A percentile compares a stretch with the other conserved stretches of the same genome.
phyloP scores from a whole-genome alignment of 805 yeast species.

The Starmerella etchellsii region DNA sequence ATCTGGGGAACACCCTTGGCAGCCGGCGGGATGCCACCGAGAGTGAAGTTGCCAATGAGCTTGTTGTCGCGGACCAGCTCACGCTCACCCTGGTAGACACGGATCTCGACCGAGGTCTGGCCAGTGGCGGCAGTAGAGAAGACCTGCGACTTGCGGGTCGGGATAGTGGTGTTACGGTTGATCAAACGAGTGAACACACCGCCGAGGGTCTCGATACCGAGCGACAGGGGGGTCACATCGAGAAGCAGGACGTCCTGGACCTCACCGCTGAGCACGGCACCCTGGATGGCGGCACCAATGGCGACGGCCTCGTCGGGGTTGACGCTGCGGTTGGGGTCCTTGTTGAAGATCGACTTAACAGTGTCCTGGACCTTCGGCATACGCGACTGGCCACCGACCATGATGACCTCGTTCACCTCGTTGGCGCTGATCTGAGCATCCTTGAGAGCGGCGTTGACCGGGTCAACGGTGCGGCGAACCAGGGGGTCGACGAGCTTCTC shows the following conservation, averaged over 20 bases:
- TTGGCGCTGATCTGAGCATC: slow-evolving; percentile 59
- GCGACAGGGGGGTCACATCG: slow-evolving; percentile 79
- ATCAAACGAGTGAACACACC: slow-evolving; percentile 91
- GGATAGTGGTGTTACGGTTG: slow-evolving; percentile 89
- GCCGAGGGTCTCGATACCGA: slow-evolving; percentile 96
- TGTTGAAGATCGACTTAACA: slow-evolving; percentile 64
- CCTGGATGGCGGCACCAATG: slow-evolving; percentile 96
- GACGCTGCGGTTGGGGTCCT: slow-evolving; percentile 78
- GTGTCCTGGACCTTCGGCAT: slow-evolving; percentile 79
- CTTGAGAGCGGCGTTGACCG: slow-evolving; percentile 69
- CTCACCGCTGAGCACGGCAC: slow-evolving; percentile 91
- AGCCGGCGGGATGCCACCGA: slow-evolving; percentile 90
- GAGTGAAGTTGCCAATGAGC: slow-evolving; percentile 91
- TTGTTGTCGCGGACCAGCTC: slow-evolving; percentile 96
- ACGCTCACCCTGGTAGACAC: slow-evolving; percentile 99
- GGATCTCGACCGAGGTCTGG: slow-evolving; percentile 91
- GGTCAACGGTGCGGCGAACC: slow-evolving; percentile 59
- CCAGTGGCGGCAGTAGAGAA: slow-evolving; percentile 95
- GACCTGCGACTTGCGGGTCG: slow-evolving; percentile 91
- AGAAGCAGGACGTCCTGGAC: slow-evolving; percentile 81
- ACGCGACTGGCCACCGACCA: slow-evolving; percentile 86
- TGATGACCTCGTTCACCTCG: slow-evolving; percentile 65
- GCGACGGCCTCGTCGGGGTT: slow-evolving; percentile 94
- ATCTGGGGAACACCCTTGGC: slow-evolving; percentile 92
- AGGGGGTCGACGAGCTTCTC: slow-evolving; percentile 55